These are phyloP conservation scores for Streptanthus diversifolius DNA, from an alignment of 345 rosid genomes.

Conservation along the genomic window DNA sequence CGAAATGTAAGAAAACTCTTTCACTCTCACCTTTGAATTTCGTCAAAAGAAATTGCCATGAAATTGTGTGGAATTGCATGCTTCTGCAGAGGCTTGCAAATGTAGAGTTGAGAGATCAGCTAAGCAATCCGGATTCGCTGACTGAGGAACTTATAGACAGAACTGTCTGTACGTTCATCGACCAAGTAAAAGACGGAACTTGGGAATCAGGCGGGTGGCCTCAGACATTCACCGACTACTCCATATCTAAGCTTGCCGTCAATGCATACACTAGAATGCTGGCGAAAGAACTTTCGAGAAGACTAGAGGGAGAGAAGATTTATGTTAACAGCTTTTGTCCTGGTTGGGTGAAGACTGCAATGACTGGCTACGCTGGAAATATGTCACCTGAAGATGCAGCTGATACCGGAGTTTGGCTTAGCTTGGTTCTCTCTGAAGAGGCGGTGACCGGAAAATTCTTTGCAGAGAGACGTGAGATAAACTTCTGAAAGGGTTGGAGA, in stretches of 20 bases:
- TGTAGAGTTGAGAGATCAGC: conserved; percentile 52
- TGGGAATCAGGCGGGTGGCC: conserved; percentile 96
- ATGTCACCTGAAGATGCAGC: conserved; percentile 72
- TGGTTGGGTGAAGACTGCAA: conserved; percentile 92
- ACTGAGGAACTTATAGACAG: conserved; percentile 67
- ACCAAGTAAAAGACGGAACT: conserved; percentile 64
- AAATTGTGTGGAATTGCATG: neutral
- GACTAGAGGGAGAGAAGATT: conserved; percentile 66
- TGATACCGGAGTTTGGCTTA: conserved; percentile 93
- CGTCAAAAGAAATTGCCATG: neutral
- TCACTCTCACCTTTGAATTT: neutral
- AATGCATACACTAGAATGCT: conserved; percentile 65
- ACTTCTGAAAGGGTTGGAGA: conserved; percentile 38
- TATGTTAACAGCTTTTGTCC: conserved; percentile 86
- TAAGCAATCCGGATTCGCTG: conserved; percentile 49
- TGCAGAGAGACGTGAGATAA: conserved; percentile 89
- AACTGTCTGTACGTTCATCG: conserved; percentile 52
- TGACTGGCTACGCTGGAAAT: conserved; percentile 89
- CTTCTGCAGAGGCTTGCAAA: conserved; percentile 61
- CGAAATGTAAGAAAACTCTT: conserved; percentile 62
- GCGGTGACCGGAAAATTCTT: conserved; percentile 74
- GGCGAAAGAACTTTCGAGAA: conserved; percentile 51
- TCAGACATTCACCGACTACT: conserved; percentile 67
- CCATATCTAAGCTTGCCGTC: conserved; percentile 85
- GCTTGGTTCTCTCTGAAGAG: conserved; percentile 58